These are phyloP conservation scores for Platismatia glauca DNA, from an alignment of 495 filamentous ascomycete species.

Conservation along the genomic window DNA sequence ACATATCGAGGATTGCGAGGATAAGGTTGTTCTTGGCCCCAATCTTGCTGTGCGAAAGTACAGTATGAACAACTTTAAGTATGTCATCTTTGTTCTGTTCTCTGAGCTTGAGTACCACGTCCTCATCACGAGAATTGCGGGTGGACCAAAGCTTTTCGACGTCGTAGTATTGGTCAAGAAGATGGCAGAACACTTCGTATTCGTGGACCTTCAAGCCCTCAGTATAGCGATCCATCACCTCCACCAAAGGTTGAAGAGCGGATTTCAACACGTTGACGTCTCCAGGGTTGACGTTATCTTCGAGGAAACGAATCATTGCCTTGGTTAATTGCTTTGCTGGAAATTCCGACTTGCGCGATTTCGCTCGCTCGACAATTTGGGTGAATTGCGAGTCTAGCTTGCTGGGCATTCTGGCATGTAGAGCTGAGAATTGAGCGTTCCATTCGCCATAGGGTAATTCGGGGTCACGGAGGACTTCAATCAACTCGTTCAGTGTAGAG, in stretches of 20 bases:
- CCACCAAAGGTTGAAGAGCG: slow-evolving; percentile 65
- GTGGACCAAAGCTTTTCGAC: slow-evolving; percentile 83
- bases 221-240: slow-evolving; percentile 71
- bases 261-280: slow-evolving; percentile 65
- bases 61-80: slow-evolving; percentile 68
- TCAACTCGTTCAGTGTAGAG: slow-evolving; percentile 75
- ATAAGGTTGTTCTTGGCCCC: slow-evolving; percentile 91
- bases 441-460: slow-evolving; percentile 96
- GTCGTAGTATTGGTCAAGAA: slow-evolving; percentile 70
- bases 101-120: slow-evolving; percentile 85
- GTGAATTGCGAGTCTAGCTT: slow-evolving; percentile 76
- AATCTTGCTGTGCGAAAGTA: slow-evolving; percentile 87
- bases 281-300: slow-evolving; percentile 65
- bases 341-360: slow-evolving; percentile 72
- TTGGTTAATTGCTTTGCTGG: slow-evolving; percentile 82
- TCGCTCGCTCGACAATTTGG: slow-evolving; percentile 75
- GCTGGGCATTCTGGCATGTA: slow-evolving; percentile 92
- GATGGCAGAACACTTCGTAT: slow-evolving; percentile 66
- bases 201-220: slow-evolving; percentile 91
- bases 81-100: slow-evolving; percentile 95
- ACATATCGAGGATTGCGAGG: slow-evolving; percentile 85
- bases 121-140: slow-evolving; percentile 78
- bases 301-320: slow-evolving; percentile 76
- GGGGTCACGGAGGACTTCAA: slow-evolving; percentile 78
- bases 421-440: slow-evolving; percentile 85